Conservation (phyloP, 495 filamentous ascomycete species). For the Bacidia rubella region DNA sequence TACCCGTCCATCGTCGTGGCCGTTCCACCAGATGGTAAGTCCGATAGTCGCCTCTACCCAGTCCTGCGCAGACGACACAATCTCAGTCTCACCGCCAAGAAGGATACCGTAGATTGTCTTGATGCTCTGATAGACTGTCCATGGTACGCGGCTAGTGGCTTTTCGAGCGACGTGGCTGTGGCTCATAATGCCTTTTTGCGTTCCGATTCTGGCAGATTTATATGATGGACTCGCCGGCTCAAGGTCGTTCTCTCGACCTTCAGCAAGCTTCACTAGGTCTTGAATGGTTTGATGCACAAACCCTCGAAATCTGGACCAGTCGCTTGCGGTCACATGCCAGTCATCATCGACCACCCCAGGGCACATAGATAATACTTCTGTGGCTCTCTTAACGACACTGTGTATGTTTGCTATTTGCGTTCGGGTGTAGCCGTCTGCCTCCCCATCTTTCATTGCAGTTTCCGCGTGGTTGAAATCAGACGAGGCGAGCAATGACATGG, state of each 20-base stretch:
- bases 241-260: conserved; percentile 44
- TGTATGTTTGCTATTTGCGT: conserved; percentile 58
- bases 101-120: conserved; percentile 61
- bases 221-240: conserved; percentile 26
- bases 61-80: conserved; percentile 57
- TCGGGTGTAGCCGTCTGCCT: conserved; percentile 53
- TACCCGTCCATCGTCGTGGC: conserved; percentile 43
- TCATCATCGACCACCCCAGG: conserved; percentile 47
- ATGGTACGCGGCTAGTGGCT: conserved; percentile 72
- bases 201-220: conserved; percentile 42
- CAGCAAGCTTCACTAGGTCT: conserved; percentile 59
- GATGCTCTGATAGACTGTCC: conserved; percentile 71
- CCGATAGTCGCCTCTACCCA: conserved; percentile 79
- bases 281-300: conserved; percentile 49
- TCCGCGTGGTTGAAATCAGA: conserved; percentile 64
- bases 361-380: conserved; percentile 52
- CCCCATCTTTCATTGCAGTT: conserved; percentile 41
- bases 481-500: conserved; percentile 46
- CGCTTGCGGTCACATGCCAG: conserved; percentile 63
- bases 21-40: conserved; percentile 79
- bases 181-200: conserved; percentile 25
- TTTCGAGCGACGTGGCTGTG: conserved; percentile 53
- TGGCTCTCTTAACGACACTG: conserved; percentile 48
- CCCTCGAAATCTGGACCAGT: conserved; percentile 69
- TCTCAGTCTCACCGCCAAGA: conserved; percentile 53